Conservation (phyloP, 2,329 filamentous ascomycete species). For the Clonostachys rosea region DNA sequence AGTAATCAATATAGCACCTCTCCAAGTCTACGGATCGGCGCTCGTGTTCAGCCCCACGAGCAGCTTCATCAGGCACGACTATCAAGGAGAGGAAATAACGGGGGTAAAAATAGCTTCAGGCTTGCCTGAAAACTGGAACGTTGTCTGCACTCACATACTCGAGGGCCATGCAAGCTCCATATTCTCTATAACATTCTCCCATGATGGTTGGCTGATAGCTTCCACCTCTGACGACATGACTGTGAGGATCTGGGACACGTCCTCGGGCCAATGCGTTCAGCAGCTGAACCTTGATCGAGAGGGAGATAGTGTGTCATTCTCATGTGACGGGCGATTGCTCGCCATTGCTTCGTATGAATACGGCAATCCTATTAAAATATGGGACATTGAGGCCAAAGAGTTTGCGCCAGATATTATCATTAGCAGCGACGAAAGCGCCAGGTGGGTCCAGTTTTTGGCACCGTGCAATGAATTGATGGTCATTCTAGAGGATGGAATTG, state of each 20-base stretch:
- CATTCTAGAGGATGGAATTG: too few species aligned
- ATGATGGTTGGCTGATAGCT: neutral
- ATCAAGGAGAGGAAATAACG: slow-evolving; percentile 1
- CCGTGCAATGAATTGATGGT: too few species aligned
- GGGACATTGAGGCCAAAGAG: too few species aligned
- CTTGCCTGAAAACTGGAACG: too few species aligned
- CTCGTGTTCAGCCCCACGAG: slow-evolving; percentile 21
- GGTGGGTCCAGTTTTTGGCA: too few species aligned
- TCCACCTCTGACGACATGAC: neutral
- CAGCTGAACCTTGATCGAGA: neutral
- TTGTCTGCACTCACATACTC: neutral
- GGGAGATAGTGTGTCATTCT: too few species aligned
- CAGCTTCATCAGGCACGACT: slow-evolving; percentile 9
- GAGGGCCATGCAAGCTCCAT: neutral
- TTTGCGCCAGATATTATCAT: too few species aligned
- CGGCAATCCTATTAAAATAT: too few species aligned
- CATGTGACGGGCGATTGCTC: too few species aligned
- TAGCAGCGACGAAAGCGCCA: accelerated
- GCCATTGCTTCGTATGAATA: too few species aligned
- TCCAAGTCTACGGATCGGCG: slow-evolving; percentile 23
- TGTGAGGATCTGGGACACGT: neutral
- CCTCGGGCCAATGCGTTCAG: neutral
- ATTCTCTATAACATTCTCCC: neutral
- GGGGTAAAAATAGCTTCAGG: too few species aligned
- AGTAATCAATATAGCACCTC: slow-evolving; percentile 16